phyloP scores from a whole-genome alignment of 2,329 filamentous ascomycete species.

The Chaetoscypha palmicola region DNA sequence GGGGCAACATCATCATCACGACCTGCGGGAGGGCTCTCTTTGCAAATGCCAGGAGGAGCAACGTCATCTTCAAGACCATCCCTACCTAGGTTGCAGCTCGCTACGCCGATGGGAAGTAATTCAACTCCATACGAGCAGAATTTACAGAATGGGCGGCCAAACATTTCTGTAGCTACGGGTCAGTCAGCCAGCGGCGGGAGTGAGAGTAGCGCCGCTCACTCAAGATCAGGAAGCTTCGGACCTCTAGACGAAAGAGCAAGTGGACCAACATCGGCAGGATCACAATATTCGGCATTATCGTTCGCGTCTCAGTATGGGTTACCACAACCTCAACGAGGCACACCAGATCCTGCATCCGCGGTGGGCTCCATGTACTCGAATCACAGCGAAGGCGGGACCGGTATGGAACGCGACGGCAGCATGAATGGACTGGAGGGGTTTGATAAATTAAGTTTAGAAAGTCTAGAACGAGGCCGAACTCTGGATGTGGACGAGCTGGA shows the following conservation, averaged over 20 bases:
- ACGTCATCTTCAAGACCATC: slow-evolving; percentile 39
- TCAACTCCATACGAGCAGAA: slow-evolving; percentile 63
- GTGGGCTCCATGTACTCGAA: slow-evolving; percentile 82
- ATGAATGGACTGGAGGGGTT: slow-evolving; percentile 69
- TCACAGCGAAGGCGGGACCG: slow-evolving; percentile 62
- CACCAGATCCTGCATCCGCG: slow-evolving; percentile 79
- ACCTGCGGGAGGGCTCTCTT: slow-evolving; percentile 34
- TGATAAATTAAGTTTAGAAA: slow-evolving; percentile 62
- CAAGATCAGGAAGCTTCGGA: slow-evolving; percentile 77
- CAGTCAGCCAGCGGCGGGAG: slow-evolving; percentile 70
- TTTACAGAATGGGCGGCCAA: slow-evolving; percentile 31
- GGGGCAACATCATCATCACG: slow-evolving; percentile 39
- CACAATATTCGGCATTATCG: slow-evolving; percentile 74
- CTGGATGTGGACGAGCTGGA: slow-evolving; percentile 92
- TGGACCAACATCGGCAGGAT: slow-evolving; percentile 80
- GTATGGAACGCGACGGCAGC: slow-evolving; percentile 79
- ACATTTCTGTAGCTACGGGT: slow-evolving; percentile 43
- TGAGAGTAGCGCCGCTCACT: slow-evolving; percentile 72
- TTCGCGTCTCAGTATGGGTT: slow-evolving; percentile 70
- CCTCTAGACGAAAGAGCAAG: slow-evolving; percentile 67
- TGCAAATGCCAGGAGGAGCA: slow-evolving; percentile 24
- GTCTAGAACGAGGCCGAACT: slow-evolving; percentile 72
- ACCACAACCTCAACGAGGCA: slow-evolving; percentile 55
- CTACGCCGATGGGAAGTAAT: slow-evolving; percentile 80
- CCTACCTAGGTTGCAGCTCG: slow-evolving; percentile 74